phyloP scores from a whole-genome alignment of 73 alveolate species.

The Tetrahymena elliotti region DNA sequence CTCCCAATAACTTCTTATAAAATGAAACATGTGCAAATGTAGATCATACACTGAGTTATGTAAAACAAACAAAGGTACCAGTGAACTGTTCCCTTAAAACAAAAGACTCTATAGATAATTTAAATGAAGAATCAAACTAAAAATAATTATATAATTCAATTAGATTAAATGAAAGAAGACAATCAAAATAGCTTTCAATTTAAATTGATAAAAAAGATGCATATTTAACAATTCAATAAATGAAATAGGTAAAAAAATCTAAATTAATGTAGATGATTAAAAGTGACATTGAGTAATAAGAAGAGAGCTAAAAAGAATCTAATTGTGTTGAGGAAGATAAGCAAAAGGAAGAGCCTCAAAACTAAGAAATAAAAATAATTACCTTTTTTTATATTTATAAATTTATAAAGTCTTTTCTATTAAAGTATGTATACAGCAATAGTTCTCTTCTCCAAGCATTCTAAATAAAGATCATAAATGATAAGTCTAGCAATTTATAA shows the following conservation, averaged over 20 bases:
- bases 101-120: neutral
- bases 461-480: neutral
- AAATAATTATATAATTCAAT: too few species aligned
- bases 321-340: neutral
- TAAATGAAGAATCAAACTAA: neutral
- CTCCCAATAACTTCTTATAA: too few species aligned
- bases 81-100: neutral
- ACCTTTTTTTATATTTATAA: neutral
- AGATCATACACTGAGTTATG: neutral
- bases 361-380: neutral
- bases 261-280: neutral
- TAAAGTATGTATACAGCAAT: neutral
- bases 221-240: neutral
- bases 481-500: neutral
- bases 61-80: too few species aligned
- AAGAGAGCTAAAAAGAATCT: neutral
- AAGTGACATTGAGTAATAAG: neutral
- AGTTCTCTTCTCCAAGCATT: neutral
- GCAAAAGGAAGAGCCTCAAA: neutral
- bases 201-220: neutral
- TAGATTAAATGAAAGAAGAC: neutral
- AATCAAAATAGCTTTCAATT: neutral
- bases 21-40: neutral
- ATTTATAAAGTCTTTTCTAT: neutral
- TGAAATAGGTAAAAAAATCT: neutral